phyloP scores from a whole-genome alignment of 306 rosid species.

The Cucurbita pepo region DNA sequence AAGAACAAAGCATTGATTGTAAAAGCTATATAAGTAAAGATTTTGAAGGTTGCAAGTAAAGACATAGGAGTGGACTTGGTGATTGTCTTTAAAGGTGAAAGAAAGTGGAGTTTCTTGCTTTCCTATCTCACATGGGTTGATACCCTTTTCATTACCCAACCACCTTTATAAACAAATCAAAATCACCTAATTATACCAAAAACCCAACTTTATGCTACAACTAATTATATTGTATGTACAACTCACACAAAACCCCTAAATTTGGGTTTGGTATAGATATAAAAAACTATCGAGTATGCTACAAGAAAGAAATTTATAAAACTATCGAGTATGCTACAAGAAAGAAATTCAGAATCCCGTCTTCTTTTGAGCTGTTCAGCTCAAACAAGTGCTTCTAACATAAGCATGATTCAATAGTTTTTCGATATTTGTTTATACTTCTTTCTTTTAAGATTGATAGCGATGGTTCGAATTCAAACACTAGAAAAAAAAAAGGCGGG shows the following conservation, averaged over 20 bases:
- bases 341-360: not conserved
- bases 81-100: not conserved
- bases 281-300: not conserved
- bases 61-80: not conserved
- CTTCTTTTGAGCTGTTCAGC: not conserved
- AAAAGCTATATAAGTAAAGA: not conserved
- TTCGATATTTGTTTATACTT: too few relatives aligned
- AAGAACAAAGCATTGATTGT: not conserved
- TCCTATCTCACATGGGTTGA: constrained; percentile 30
- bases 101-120: not conserved
- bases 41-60: not conserved
- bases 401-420: too few relatives aligned
- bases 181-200: not conserved
- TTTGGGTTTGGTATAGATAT: not conserved
- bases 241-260: not conserved
- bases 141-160: constrained; percentile 20
- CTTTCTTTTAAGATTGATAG: too few relatives aligned
- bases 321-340: too few relatives aligned
- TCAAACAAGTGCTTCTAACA: too few relatives aligned
- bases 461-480: not conserved
- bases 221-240: not conserved
- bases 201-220: not conserved
- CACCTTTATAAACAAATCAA: not conserved
- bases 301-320: too few relatives aligned
- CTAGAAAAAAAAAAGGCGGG: not conserved